phyloP scores from a whole-genome alignment of 257 asterid genomes.

The Solanum bulbocastanum region DNA sequence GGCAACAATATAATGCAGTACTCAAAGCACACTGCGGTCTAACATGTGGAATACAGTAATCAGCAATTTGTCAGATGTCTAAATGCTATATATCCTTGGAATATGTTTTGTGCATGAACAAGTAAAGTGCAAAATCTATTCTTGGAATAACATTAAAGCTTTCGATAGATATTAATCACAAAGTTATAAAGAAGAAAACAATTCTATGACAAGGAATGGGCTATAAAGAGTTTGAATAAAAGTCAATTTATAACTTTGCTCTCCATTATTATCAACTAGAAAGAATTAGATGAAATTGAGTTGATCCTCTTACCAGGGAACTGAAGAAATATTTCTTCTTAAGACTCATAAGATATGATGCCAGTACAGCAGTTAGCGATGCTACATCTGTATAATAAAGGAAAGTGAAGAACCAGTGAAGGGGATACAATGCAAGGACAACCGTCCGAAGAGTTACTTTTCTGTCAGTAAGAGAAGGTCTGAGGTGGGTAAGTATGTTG shows the following conservation, averaged over 20 bases:
- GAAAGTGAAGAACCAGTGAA: conserved; percentile 93
- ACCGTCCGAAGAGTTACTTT: conserved; percentile 56
- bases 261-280: not conserved
- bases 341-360: conserved; percentile 60
- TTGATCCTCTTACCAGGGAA: conserved; percentile 55
- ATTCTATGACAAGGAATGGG: not conserved
- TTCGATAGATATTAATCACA: not conserved
- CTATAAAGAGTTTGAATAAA: not conserved
- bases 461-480: conserved; percentile 63
- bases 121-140: not conserved
- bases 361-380: conserved; percentile 79
- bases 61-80: not conserved
- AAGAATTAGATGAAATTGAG: not conserved
- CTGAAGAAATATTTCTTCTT: conserved; percentile 64
- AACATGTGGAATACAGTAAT: not conserved
- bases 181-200: not conserved
- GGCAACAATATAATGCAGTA: not conserved
- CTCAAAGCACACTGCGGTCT: not conserved
- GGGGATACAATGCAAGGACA: conserved; percentile 75
- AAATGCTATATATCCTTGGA: not conserved
- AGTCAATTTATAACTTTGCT: not conserved
- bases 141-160: not conserved
- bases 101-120: not conserved
- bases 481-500: conserved; percentile 54
- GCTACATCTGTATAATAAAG: conserved; percentile 92